Conservation (phyloP, 2,329 filamentous ascomycete species). For the Rutstroemia sydowiana region DNA sequence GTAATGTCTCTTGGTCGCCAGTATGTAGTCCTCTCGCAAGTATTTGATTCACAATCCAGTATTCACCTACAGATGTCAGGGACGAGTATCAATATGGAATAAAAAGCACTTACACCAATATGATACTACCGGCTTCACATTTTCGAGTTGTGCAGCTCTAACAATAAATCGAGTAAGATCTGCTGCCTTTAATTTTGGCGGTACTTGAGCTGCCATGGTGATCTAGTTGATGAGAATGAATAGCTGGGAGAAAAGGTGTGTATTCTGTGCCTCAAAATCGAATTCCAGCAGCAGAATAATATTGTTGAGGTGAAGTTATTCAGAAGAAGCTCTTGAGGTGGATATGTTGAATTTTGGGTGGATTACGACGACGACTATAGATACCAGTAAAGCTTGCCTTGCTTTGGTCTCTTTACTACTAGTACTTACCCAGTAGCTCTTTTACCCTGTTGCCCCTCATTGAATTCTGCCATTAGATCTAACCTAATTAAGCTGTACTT, state of each 20-base stretch:
- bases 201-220: constrained; percentile 73
- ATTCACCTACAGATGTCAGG: constrained; percentile 56
- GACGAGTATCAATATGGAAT: neutral
- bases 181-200: constrained; percentile 65
- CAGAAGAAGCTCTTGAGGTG: too few species aligned
- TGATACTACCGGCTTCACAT: constrained; percentile 76
- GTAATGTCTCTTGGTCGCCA: constrained; percentile 66
- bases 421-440: too few species aligned
- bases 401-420: too few species aligned
- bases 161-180: constrained; percentile 80
- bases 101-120: constrained; percentile 75
- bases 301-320: too few species aligned
- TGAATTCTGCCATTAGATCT: constrained; percentile 1
- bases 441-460: too few species aligned
- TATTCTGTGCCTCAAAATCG: neutral
- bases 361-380: too few species aligned
- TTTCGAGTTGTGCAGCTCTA: constrained; percentile 77
- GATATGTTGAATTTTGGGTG: too few species aligned
- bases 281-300: too few species aligned
- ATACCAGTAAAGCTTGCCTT: too few species aligned
- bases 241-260: neutral
- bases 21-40: constrained; percentile 73
- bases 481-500: neutral
- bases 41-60: constrained; percentile 90
- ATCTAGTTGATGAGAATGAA: too few species aligned